A percentile compares a stretch with the other conserved stretches of the same genome.
Evolutionary conservation across 129 eudicot species (phyloP).

Genomic region (Lactuca sativa): DNA sequence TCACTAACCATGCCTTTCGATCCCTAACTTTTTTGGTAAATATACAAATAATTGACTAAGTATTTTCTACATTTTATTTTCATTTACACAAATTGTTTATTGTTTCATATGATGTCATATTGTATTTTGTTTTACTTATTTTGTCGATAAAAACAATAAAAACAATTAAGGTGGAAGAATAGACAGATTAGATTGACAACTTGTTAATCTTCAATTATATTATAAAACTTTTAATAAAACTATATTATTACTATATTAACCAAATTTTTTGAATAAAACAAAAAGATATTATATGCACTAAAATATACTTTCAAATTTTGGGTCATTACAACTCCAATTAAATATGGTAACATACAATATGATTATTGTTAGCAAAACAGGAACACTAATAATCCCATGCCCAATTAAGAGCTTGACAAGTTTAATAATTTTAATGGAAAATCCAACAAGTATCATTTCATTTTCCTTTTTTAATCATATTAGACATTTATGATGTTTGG

Average conservation of each 20-base stretch:
- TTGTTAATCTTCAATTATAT: background rate
- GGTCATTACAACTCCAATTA: slow-evolving; percentile 17
- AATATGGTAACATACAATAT: slow-evolving; percentile 14
- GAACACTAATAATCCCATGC: slow-evolving; percentile 29
- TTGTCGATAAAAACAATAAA: background rate
- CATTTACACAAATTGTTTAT: slow-evolving; percentile 4
- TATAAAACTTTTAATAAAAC: background rate
- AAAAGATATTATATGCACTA: too few species aligned
- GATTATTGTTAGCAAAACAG: slow-evolving; percentile 31
- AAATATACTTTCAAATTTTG: slow-evolving; percentile 7
- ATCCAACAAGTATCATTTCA: slow-evolving; percentile 38
- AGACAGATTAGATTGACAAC: too few species aligned
- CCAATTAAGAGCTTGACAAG: slow-evolving; percentile 26
- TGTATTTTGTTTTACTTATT: background rate
- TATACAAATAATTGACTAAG: slow-evolving; percentile 19
- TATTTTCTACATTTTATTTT: slow-evolving; percentile 25
- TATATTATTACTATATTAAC: too few species aligned
- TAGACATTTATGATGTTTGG: slow-evolving; percentile 19
- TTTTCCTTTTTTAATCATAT: slow-evolving; percentile 3
- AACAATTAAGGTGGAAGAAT: background rate
- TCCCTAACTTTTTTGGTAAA: slow-evolving; percentile 14
- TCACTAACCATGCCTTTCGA: slow-evolving; percentile 41
- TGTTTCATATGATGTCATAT: slow-evolving; percentile 18
- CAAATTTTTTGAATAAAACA: too few species aligned
- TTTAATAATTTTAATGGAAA: slow-evolving; percentile 25